Evolutionary conservation across 1,139 yeast species (phyloP), one percentile per base, ranked within the genome.

Genomic region (Saccharomyces pastorianus): DNA sequence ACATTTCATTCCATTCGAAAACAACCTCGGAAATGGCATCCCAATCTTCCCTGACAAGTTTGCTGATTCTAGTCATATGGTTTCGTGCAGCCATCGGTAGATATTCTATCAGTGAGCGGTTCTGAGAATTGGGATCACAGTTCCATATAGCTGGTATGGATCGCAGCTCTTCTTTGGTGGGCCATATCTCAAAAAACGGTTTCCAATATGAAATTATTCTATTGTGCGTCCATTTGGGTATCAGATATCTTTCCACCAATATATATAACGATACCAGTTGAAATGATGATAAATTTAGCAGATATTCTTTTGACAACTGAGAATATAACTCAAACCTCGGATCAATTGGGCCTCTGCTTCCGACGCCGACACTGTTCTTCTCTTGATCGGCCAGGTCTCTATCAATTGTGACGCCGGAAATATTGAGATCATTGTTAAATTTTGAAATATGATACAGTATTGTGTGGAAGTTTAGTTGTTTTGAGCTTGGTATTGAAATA

Each of bases 131-230:
- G 3, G 47, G 46, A 13, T 54, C 50, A 13, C 51, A 55, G 6
- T 57, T 57, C 87, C 87, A 83, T 3, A 74, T 73, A 52, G 82
- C 71, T 2, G 87, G 88, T 11, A 77, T 73, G 4, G 73, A 59
- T 0, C 59, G 59, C 53, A 84, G 76, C 53, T 84, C 88, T 0
- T 70, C 64, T 6, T 73, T 57, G 0, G 68, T 63, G 0, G 93
- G 91, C 51, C 85, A 73, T 64, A 81, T 77, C 46, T 78, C 74
- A 32, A 85, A 67, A 60, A 85, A 84, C 0, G 88, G 89, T 50
- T 69, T 63, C 91, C 91, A 85, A 64, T 76, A 83, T 1, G 88
- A 82, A 2, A 58, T 53, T 0, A 51, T 44, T 0, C 59, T 60
- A 49, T 83, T 46, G 0, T 59, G 59, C 3, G 60, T 55, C 69